Evolutionary conservation across 176 grass and related monocot species (phyloP).

Genomic region (Cenchrus purpureus): DNA sequence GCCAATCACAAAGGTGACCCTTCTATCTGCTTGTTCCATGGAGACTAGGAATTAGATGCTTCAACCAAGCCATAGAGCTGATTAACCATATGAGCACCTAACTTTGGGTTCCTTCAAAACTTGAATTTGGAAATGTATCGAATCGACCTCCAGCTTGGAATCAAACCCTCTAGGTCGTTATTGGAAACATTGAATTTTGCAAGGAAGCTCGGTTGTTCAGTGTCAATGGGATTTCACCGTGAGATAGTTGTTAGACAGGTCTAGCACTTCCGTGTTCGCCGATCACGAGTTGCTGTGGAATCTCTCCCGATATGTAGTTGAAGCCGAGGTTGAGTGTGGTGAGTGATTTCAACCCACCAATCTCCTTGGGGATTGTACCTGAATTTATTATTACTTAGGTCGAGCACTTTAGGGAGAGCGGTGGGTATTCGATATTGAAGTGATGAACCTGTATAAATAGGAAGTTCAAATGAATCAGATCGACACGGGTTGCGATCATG

Average conservation of each 20-base stretch:
- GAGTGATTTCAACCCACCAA: not conserved
- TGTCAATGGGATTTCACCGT: not conserved
- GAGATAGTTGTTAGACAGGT: conserved; percentile 27
- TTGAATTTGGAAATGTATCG: conserved; percentile 24
- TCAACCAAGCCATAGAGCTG: not conserved
- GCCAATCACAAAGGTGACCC: too few species aligned
- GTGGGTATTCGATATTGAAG: not conserved
- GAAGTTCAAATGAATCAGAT: not conserved
- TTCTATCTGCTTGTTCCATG: not conserved
- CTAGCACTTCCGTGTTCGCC: not conserved
- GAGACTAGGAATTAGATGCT: not conserved
- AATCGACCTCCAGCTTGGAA: conserved; percentile 29
- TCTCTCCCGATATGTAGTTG: conserved; percentile 28
- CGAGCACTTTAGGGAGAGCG: not conserved
- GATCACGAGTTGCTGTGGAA: not conserved
- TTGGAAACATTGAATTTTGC: conserved; percentile 19
- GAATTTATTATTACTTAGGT: conserved; percentile 7
- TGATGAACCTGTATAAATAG: not conserved
- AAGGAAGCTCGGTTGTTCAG: conserved; percentile 37
- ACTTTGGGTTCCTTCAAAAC: not conserved
- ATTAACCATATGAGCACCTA: not conserved
- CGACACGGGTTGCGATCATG: not conserved
- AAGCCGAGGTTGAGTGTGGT: not conserved
- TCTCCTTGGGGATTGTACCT: conserved; percentile 15
- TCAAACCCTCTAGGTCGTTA: conserved; percentile 33